phyloP scores from a whole-genome alignment of 1,139 yeast species.

The Diutina catenulata region DNA sequence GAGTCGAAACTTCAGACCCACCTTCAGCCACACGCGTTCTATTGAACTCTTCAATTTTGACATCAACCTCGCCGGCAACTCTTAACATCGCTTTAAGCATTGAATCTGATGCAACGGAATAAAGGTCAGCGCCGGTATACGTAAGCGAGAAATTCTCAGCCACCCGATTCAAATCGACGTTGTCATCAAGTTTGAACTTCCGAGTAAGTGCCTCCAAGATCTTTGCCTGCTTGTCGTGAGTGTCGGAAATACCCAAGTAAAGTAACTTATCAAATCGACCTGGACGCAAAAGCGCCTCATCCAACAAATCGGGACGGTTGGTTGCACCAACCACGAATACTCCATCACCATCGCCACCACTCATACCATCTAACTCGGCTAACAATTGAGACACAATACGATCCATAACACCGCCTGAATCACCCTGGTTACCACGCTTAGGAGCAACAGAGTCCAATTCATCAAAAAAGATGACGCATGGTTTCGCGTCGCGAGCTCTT shows the following conservation, averaged over 20 bases:
- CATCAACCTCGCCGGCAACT: constrained; percentile 67
- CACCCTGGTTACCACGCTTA: constrained; percentile 95
- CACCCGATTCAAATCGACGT: constrained; percentile 47
- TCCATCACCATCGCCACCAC: constrained; percentile 73
- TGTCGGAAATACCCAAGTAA: constrained; percentile 85
- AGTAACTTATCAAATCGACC: constrained; percentile 95
- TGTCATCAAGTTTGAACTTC: constrained; percentile 54
- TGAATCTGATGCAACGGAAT: constrained; percentile 89
- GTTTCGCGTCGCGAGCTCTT: constrained; percentile 89
- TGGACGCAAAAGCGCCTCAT: constrained; percentile 88
- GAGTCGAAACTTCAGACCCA: constrained; percentile 37
- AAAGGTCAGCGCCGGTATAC: constrained; percentile 95
- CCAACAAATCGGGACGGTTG: constrained; percentile 86
- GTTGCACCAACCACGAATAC: constrained; percentile 98
- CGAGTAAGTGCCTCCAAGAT: constrained; percentile 83
- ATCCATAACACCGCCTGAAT: constrained; percentile 98
- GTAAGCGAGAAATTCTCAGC: constrained; percentile 75
- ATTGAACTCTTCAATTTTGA: constrained; percentile 46
- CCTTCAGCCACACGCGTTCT: constrained; percentile 15
- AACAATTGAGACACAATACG: constrained; percentile 89
- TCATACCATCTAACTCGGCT: constrained; percentile 95
- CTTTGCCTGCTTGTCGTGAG: constrained; percentile 77
- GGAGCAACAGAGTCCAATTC: constrained; percentile 98
- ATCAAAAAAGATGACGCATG: constrained; percentile 94
- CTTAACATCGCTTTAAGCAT: constrained; percentile 94